Base-by-base conservation (phyloP, 768 basidiomycete species). In the Boletus rufocinnamomeus region DNA sequence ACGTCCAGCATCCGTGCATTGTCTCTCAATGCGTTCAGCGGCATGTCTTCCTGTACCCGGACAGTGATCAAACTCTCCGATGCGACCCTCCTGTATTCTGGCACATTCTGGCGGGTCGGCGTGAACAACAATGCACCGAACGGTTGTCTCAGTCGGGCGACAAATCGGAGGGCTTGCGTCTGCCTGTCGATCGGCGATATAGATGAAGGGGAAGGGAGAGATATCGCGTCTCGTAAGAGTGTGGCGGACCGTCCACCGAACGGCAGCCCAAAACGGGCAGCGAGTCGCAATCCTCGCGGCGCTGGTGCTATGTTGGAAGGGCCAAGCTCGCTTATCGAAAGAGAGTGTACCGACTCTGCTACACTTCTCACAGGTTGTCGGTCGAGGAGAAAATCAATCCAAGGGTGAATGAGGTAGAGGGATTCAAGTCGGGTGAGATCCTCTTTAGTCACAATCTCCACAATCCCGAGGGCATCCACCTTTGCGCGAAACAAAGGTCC, bases 21-120 rank as follows among this genome's bases (percentile, higher is more conserved):
- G 0, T 45, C 35, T 6, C 54, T 19, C 44, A 65, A 21, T 32
- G 2, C 3, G 2, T n/a, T 13, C n/a, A 60, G 35, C 16, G 57
- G n/a, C 17, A 27, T 27, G n/a, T 57, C 27, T 21, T 54, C 56
- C 44, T 37, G 17, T 4, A 58, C 23, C 13, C 37, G 63, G 19
- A 61, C 64, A 0, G 6, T 57, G 47, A 64, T 54, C n/a, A 25
- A 25, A 4, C 43, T 53, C 10, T 57, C 55, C 11, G 59, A 19
- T 0, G 63, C 58, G 41, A 64, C 45, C 37, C 57, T 55, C 50
- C 35, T 63, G 28, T 63, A 62, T 25, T 60, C 59, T 10, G 27
- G 23, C 6, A 43, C 28, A 3, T 51, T 35, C 5, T 47, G 43
- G 6, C 48, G 51, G 3, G 23, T 61, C 6, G 60, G 54, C 10